A percentile compares a stretch with the other conserved stretches of the same genome.
Conservation (phyloP, 2,329 filamentous ascomycete species). For the Cladosporium sp. region DNA sequence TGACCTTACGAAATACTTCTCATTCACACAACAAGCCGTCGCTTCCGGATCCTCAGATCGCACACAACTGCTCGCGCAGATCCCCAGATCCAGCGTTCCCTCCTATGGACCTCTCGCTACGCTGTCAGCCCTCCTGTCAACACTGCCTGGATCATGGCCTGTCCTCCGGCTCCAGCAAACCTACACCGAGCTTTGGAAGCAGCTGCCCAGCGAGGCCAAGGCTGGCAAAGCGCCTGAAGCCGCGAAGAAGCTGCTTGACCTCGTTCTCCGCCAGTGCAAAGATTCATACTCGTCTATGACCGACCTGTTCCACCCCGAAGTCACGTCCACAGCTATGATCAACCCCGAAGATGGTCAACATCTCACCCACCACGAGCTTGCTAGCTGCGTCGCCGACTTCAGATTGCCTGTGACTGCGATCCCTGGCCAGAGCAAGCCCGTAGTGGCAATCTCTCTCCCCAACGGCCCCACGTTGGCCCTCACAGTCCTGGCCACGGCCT, state of each 20-base stretch:
- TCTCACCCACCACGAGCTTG: constrained; percentile 22
- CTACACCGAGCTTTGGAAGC: constrained; percentile 32
- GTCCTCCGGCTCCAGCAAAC: constrained; percentile 28
- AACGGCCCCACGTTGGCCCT: constrained; percentile 51
- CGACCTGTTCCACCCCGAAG: constrained; percentile 24
- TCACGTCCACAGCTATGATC: constrained; percentile 22
- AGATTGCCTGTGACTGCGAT: constrained; percentile 17
- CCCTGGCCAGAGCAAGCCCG: constrained; percentile 31
- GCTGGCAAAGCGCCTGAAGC: constrained; percentile 19
- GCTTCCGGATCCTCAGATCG: constrained; percentile 4
- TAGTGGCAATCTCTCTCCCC: constrained; percentile 47
- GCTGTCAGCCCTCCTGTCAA: constrained; percentile 21
- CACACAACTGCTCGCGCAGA: constrained; percentile 14
- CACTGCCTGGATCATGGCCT: constrained; percentile 23
- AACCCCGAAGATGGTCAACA: constrained; percentile 24
- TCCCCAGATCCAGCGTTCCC: constrained; percentile 16
- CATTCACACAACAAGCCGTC: constrained; percentile 7
- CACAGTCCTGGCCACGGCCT: constrained; percentile 44
- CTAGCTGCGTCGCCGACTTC: constrained; percentile 23
- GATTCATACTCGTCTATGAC: constrained; percentile 22
- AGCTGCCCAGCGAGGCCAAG: constrained; percentile 34
- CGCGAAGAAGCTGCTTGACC: constrained; percentile 16
- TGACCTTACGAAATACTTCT: constrained; percentile 11
- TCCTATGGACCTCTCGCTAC: constrained; percentile 23
- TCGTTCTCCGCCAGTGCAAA: constrained; percentile 22